Percentiles rank a stretch among this genome's conserved stretches.
phyloP scores from a whole-genome alignment of 352 stramenopile species.

The Phytophthora fragariaefolia region DNA sequence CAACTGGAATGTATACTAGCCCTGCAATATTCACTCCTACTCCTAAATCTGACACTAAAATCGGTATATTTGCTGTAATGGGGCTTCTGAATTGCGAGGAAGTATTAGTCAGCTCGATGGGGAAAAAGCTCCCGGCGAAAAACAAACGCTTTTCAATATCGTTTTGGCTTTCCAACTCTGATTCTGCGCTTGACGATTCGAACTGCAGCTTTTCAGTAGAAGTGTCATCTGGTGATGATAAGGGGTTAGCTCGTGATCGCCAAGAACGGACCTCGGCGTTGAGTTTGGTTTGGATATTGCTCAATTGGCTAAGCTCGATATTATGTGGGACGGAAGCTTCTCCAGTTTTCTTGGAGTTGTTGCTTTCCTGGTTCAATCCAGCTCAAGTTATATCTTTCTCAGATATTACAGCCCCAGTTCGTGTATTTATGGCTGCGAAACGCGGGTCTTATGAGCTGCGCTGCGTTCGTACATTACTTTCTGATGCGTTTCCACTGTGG shows the following conservation, averaged over 20 bases:
- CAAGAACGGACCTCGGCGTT: neutral
- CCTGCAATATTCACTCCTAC: no score
- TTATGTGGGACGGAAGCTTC: neutral
- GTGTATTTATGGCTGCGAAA: neutral
- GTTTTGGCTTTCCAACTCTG: neutral
- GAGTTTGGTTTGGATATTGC: neutral
- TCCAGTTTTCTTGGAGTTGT: slow-evolving; percentile 1
- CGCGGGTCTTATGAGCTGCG: neutral
- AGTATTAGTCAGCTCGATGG: neutral
- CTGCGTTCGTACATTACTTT: neutral
- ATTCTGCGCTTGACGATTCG: neutral
- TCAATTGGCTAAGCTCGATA: neutral
- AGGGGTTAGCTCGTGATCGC: neutral
- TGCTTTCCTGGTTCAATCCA: neutral
- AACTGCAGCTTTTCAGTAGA: neutral
- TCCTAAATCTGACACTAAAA: neutral
- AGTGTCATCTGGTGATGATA: neutral
- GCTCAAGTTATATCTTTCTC: neutral
- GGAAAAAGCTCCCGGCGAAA: neutral
- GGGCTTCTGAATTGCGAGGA: neutral
- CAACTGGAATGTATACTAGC: neutral
- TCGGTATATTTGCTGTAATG: neutral
- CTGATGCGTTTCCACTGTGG: neutral
- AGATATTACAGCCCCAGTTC: neutral
- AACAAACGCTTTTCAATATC: neutral